Percentiles rank a stretch among this genome's conserved stretches.
Evolutionary conservation across 139 green algal genomes (phyloP).

Genomic region (Volvox africanus): DNA sequence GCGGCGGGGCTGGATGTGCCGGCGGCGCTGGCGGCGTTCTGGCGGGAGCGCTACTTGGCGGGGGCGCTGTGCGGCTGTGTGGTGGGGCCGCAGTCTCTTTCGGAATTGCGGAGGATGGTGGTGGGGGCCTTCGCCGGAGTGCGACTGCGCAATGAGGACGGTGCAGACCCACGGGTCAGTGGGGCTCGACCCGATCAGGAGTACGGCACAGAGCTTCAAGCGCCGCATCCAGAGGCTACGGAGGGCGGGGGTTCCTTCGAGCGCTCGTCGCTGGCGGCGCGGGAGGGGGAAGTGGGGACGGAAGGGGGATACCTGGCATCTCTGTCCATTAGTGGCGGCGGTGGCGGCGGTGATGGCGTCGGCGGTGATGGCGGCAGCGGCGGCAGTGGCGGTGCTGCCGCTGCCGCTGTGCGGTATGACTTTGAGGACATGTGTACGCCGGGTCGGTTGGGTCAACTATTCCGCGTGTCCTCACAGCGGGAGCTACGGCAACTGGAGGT

Average conservation of each 20-base stretch:
- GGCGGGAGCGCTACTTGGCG: slow-evolving; percentile 52
- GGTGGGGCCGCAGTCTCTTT: slow-evolving; percentile 57
- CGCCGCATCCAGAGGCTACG: too few species aligned
- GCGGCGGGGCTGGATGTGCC: slow-evolving; percentile 46
- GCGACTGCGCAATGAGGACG: not conserved
- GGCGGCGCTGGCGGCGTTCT: slow-evolving; percentile 51
- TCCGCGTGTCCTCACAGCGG: slow-evolving; percentile 53
- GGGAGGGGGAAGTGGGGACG: not conserved
- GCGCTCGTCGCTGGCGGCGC: not conserved
- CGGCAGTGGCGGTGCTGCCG: not conserved
- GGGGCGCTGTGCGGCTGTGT: slow-evolving; percentile 43
- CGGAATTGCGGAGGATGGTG: slow-evolving; percentile 49
- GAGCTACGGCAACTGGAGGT: slow-evolving; percentile 69
- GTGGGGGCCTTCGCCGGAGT: slow-evolving; percentile 51
- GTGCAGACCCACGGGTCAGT: not conserved
- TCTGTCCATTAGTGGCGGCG: slow-evolving; percentile 1
- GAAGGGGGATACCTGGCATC: too few species aligned
- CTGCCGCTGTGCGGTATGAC: not conserved
- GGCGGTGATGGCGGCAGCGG: not conserved
- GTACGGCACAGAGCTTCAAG: too few species aligned
- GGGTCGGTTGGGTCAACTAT: slow-evolving; percentile 21
- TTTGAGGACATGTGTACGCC: slow-evolving; percentile 1
- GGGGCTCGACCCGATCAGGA: not conserved
- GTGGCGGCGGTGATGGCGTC: not conserved
- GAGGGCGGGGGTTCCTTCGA: not conserved